Evolutionary conservation across 108 stramenopile genomes (phyloP), one percentile per base, ranked within the genome.

Genomic region (Asterionellopsis glacialis): DNA sequence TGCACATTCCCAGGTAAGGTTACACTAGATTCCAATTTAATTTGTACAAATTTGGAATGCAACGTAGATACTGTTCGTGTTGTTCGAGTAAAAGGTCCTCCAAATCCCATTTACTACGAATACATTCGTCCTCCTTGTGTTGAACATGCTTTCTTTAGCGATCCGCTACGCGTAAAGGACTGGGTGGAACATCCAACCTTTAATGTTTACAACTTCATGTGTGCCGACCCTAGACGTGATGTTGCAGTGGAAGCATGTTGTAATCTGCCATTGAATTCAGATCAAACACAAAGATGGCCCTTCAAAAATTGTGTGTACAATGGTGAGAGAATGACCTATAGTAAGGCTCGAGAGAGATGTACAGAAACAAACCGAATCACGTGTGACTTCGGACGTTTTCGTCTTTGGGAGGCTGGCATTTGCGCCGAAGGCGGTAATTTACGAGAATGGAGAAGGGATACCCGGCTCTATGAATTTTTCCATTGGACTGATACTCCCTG

Each of bases 101-200:
- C 33, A 7, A n/a, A n/a, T n/a, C 33, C 33, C 6, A 63, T 82
- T 15, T 65, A 68, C 52, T 90, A 73, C 45, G 88, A 90, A 55
- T 90, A 80, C 65, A 65, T 84, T 18, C 69, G 72, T 12, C 72
- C 75, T 25, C 64, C 80, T 9, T 90, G 88, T 80, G 82, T 84
- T 2, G 54, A 82, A 11, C 78, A 77, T 41, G 69, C 63, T 13
- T 85, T 90, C 57, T 83, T 64, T 51, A 56, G 47, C 10, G 65
- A 77, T n/a, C n/a, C n/a, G n/a, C n/a, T n/a, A n/a, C n/a, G 49
- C 75, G 76, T 4, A 73, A 77, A 55, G 69, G 64, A 41, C 58
- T 83, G 5, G 5, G n/a, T n/a, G n/a, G n/a, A n/a, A n/a, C 24
- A 21, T 24, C 15, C 1, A 15, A 15, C 1, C 5, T 3, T 25